These are phyloP conservation scores for Mortierella hygrophila DNA, from an alignment of 192 early-diverging fungal genomes.

Conservation along the genomic window DNA sequence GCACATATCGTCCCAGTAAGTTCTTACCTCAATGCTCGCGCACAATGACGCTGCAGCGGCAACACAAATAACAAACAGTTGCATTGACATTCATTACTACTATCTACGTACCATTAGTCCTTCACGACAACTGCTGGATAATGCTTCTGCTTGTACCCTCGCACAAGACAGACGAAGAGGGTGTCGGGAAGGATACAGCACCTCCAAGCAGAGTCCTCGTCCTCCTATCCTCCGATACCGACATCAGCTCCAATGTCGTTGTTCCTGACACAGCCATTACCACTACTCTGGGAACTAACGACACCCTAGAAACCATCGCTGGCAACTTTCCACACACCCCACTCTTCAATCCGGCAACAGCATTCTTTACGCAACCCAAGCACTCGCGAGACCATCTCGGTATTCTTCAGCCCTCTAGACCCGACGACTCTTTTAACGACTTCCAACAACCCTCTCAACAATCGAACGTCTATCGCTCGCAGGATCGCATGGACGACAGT, in stretches of 20 bases:
- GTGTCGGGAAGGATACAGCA: not conserved
- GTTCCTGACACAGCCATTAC: conserved; percentile 50
- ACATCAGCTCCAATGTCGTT: conserved; percentile 42
- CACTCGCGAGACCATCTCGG: conserved; percentile 21
- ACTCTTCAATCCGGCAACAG: not conserved
- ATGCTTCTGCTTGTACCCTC: conserved; percentile 50
- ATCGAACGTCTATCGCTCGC: not conserved
- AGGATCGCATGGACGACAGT: not conserved
- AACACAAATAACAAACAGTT: not conserved
- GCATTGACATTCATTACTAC: not conserved
- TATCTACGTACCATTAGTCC: not conserved
- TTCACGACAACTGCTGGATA: too few relatives aligned
- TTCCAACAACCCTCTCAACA: not conserved
- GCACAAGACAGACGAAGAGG: conserved; percentile 21
- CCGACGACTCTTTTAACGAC: not conserved
- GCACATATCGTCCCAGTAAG: not conserved
- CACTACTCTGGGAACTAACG: conserved; percentile 33
- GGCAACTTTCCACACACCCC: not conserved
- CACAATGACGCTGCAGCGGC: not conserved
- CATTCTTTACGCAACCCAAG: not conserved
- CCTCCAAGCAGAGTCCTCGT: conserved; percentile 24
- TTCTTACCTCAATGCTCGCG: not conserved
- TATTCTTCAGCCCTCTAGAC: conserved; percentile 17
- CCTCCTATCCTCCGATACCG: conserved; percentile 34
- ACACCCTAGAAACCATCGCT: conserved; percentile 11